Conservation (phyloP, 495 filamentous ascomycete genomes). For the Copromyces sp. region DNA sequence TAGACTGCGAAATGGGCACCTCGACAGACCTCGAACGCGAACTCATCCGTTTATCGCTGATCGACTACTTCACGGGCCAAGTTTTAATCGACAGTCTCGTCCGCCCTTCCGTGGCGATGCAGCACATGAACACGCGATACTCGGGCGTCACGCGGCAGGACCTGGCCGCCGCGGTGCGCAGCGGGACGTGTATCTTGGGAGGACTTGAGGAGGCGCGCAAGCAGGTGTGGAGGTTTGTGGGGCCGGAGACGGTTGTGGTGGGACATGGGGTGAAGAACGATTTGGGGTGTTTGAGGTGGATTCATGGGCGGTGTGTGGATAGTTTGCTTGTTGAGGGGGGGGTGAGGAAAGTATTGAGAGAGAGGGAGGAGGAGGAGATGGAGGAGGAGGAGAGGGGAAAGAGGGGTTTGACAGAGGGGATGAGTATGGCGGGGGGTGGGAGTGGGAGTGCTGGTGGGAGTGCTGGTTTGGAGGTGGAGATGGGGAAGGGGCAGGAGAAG, state of each 20-base stretch:
- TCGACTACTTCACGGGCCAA: conserved; percentile 36
- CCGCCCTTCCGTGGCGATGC: conserved; percentile 24
- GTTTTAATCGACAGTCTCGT: conserved; percentile 36
- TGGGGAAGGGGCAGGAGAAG: background rate
- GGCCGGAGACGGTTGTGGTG: conserved; percentile 27
- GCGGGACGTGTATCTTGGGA: conserved; percentile 9
- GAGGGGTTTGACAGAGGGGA: background rate
- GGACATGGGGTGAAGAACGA: conserved; percentile 20
- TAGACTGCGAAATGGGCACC: conserved; percentile 44
- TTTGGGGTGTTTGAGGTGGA: conserved; percentile 13
- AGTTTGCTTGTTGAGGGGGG: conserved; percentile 1
- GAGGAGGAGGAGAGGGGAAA: background rate
- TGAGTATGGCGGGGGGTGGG: no score
- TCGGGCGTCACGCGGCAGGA: conserved; percentile 26
- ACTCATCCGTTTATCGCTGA: conserved; percentile 30
- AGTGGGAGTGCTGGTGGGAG: no score
- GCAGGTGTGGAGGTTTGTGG: conserved; percentile 27
- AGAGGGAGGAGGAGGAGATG: background rate
- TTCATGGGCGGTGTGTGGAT: conserved; percentile 4
- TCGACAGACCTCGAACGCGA: conserved; percentile 20
- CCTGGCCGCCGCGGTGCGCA: conserved; percentile 13
- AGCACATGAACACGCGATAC: conserved; percentile 29
- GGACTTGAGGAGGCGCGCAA: conserved; percentile 20
- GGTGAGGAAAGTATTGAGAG: background rate
- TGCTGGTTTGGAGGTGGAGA: no score